Conservation (phyloP, 2,329 filamentous ascomycete genomes). For the Diplodia mutila region DNA sequence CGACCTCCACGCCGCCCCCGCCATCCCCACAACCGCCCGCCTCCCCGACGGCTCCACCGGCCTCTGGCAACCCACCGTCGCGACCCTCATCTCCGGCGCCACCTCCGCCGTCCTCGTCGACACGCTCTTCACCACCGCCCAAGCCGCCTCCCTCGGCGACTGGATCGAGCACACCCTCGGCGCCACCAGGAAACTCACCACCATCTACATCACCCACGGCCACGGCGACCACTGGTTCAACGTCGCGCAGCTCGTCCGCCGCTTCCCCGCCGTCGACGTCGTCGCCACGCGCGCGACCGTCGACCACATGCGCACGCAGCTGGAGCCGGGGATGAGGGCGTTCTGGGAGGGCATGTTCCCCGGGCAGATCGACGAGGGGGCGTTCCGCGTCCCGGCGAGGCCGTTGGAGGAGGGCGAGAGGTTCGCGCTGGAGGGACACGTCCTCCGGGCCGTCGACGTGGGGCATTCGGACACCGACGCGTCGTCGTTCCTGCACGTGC, state of each 20-base stretch:
- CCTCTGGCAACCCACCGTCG: conserved; percentile 2
- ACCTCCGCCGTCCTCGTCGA: not conserved
- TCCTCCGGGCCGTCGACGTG: conserved; percentile 31
- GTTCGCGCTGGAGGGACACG: conserved; percentile 32
- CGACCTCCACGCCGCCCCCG: conserved; percentile 14
- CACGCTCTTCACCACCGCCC: not conserved
- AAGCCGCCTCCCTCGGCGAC: not conserved
- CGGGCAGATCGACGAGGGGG: conserved; percentile 30
- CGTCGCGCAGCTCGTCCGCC: conserved; percentile 33
- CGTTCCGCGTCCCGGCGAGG: conserved; percentile 12
- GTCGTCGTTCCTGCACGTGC: conserved; percentile 43
- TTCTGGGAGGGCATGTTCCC: conserved; percentile 35
- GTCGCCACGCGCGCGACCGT: conserved; percentile 33
- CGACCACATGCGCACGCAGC: conserved; percentile 33
- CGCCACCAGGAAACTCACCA: conserved; percentile 34
- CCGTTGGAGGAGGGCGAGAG: conserved; percentile 28
- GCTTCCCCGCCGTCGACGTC: conserved; percentile 36
- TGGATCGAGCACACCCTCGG: conserved; percentile 27
- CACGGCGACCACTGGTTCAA: conserved; percentile 50
- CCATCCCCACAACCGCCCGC: conserved; percentile 1
- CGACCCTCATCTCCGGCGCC: not conserved
- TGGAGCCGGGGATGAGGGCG: conserved; percentile 24
- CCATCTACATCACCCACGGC: conserved; percentile 49
- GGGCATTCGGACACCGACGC: conserved; percentile 31
- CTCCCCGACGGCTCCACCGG: conserved; percentile 19